Base-by-base conservation (phyloP, 192 early-diverging fungal genomes). In the Martensiomyces pterosporus region DNA sequence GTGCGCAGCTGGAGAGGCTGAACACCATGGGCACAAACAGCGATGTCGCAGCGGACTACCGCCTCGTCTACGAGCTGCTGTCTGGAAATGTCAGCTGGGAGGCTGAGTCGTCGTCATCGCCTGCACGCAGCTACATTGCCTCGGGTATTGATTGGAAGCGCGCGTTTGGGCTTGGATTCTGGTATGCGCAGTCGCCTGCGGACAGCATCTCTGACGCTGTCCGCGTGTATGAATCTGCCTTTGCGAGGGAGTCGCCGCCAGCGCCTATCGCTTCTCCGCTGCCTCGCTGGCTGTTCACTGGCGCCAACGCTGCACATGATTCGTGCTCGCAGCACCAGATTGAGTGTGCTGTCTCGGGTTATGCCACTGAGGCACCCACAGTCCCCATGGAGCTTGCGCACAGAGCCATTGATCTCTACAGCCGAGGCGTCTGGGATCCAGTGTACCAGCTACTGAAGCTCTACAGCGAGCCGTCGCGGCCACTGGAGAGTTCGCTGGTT, bases 381-480 rank as follows among this genome's bases (percentile, higher is more conserved):
- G n/a, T n/a, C n/a, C n/a, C n/a, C n/a, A n/a, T n/a, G n/a, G 38
- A 56, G 44, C 9, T 38, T 17, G 10, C 24, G 21, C 34, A 52
- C 18, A n/a, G 25, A 26, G 55, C 50, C 6, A 48, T 67, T 25
- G 67, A 76, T 10, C 39, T 55, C 42, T 1, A 22, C 13, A 17
- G 13, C 7, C 43, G 56, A 17, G 39, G 43, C 12, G 57, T 59
- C 21, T 77, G 56, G 41, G 87, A 92, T 49, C 71, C 90, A 17
- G 74, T 70, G 32, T 96, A 80, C 55, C 88, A 90, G 58, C 74
- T 96, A 23, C 62, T 96, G 10, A 78, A 81, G 43, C 55, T 91
- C 9, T 77, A 55, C 46, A 70, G 73, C 8, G 50, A 82, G 10
- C 38, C 59, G 14, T 53, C 76, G 3, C 75, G 72, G 36, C 51